These are phyloP conservation scores for Penicillium herquei DNA, from an alignment of 495 filamentous ascomycete species.

Conservation along the genomic window DNA sequence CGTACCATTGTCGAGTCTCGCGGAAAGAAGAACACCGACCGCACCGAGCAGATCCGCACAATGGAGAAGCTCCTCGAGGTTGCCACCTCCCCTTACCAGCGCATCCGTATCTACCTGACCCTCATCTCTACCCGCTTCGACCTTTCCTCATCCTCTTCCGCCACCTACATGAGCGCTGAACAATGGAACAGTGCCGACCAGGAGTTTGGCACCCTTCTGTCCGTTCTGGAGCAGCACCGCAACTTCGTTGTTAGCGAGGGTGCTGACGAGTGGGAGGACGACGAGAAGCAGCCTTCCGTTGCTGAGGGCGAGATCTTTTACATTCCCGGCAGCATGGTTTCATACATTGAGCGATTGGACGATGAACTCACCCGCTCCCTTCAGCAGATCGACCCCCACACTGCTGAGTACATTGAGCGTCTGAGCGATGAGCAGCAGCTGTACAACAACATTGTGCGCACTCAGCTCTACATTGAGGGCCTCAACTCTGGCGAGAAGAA, in stretches of 20 bases:
- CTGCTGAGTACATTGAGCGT: constrained; percentile 96
- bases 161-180: constrained; percentile 87
- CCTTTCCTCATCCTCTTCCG: constrained; percentile 68
- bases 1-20: constrained; percentile 89
- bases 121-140: constrained; percentile 95
- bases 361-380: constrained; percentile 96
- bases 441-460: constrained; percentile 86
- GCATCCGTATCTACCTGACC: constrained; percentile 87
- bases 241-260: constrained; percentile 82
- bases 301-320: constrained; percentile 71
- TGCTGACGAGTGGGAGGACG: constrained; percentile 98
- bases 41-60: constrained; percentile 86
- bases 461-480: constrained; percentile 81
- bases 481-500: constrained; percentile 68
- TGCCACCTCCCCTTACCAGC: constrained; percentile 85
- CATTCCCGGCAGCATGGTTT: constrained; percentile 90
- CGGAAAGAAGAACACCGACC: constrained; percentile 98
- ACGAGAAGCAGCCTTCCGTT: constrained; percentile 82
- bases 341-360: constrained; percentile 91
- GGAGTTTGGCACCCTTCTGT: constrained; percentile 74
- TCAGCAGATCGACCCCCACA: constrained; percentile 97
- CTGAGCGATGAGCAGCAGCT: constrained; percentile 87
- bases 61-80: constrained; percentile 97
- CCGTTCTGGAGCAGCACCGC: constrained; percentile 72
- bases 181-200: constrained; percentile 95